Base-by-base conservation (phyloP, 2,329 filamentous ascomycete genomes). In the Trichoderma sp. region DNA sequence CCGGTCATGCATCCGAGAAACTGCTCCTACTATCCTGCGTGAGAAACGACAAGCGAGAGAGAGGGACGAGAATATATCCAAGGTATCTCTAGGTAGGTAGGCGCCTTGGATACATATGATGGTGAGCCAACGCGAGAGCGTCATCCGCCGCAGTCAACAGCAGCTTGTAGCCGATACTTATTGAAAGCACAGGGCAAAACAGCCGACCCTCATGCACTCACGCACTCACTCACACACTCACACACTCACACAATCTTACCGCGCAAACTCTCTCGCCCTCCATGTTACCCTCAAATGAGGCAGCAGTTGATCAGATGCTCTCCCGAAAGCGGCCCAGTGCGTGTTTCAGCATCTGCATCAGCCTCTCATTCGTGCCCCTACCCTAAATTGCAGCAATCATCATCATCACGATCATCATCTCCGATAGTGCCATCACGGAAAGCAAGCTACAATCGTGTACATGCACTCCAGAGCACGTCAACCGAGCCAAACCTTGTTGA, bases 261-360 rank as follows among this genome's bases (percentile, higher is more conserved):
- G 12, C 28, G n/a, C 30, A 41, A 45, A 43, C 4, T n/a, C 7
- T 43, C 14, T 43, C 21, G 41, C 7, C 14, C 26, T 30, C 55
- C 12, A 10, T 14, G 7, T 14, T 10, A 39, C 34, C 34, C 10
- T 39, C 34, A 39, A 3, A 44, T 17, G 21, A 43, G 15, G 48
- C 34, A 24, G 58, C 45, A 21, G 41, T 12, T 50, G 48, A 43
- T 52, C 51, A n/a, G 28, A 34, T 21, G 28, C 51, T 54, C 19
- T 10, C 47, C 58, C 48, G 21, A 34, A 61, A 39, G 34, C 19
- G 47, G 58, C 34, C 58, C 58, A 61, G 58, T 61, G 58, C 47
- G 39, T 52, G 58, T 61, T 61, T 61, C 58, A 61, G 58, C 58
- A n/a, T 52, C 47, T 52, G 58, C 45, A 44, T 52, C 58, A 30